Conservation (phyloP, 1,284 basidiomycete genomes). For the Neolentinus lepideus region DNA sequence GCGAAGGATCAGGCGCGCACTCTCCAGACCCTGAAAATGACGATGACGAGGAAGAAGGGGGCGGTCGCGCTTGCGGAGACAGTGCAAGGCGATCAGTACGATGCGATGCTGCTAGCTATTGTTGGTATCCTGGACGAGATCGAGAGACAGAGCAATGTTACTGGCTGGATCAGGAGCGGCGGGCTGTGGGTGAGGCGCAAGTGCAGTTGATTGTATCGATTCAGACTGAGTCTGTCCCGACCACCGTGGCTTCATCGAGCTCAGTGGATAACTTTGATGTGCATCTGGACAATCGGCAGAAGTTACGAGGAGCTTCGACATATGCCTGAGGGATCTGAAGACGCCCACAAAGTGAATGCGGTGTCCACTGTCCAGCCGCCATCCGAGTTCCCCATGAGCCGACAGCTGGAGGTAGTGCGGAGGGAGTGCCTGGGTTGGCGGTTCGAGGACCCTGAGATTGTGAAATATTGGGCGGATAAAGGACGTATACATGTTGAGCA, state of each 20-base stretch:
- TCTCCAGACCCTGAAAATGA: background rate
- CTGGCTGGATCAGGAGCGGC: conserved; percentile 58
- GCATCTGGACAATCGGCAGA: background rate
- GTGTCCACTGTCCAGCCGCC: background rate
- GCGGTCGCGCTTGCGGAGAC: conserved; percentile 8
- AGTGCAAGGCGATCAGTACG: conserved; percentile 30
- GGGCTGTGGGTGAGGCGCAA: conserved; percentile 33
- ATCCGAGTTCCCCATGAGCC: background rate
- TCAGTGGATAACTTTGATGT: background rate
- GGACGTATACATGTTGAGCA: conserved; percentile 45
- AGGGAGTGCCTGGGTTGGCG: conserved; percentile 16
- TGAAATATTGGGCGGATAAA: conserved; percentile 42
- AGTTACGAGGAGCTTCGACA: background rate
- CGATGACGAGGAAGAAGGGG: conserved; percentile 6
- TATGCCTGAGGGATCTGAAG: background rate
- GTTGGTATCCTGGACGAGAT: conserved; percentile 62
- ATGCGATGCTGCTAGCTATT: conserved; percentile 58
- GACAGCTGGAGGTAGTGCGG: no score
- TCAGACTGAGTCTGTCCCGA: background rate
- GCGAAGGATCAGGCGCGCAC: background rate
- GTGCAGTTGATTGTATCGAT: background rate
- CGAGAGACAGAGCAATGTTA: conserved; percentile 54
- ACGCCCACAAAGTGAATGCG: background rate
- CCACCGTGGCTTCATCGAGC: background rate
- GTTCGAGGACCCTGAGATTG: conserved; percentile 41